Conservation (phyloP, 202 grass and related monocot genomes). For the Panicum virgatum region DNA sequence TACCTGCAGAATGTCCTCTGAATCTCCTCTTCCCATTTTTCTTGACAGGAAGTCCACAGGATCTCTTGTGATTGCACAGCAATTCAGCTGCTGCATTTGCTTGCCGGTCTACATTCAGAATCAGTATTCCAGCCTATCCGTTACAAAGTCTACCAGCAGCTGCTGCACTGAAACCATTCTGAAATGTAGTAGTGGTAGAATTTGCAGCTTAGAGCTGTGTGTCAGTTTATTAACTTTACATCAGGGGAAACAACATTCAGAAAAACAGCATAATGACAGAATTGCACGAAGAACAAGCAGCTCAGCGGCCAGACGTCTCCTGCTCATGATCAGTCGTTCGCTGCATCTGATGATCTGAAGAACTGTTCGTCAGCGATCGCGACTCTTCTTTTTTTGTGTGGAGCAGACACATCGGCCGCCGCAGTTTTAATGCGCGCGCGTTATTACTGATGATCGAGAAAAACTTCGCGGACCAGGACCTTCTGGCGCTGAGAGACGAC, state of each 20-base stretch:
- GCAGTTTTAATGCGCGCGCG: background rate
- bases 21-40: background rate
- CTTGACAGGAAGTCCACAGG: background rate
- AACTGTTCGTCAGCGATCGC: background rate
- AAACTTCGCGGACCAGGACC: constrained; percentile 5
- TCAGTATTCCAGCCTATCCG: background rate
- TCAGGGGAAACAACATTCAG: background rate
- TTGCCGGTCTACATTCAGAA: background rate
- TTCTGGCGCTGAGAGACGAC: constrained; percentile 16
- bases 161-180: background rate
- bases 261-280: background rate
- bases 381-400: background rate
- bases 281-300: background rate
- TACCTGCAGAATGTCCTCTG: background rate
- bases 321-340: background rate
- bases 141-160: background rate
- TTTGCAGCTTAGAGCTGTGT: background rate
- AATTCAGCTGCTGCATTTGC: background rate
- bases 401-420: constrained; percentile 7
- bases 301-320: background rate
- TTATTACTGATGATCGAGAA: background rate
- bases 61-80: background rate
- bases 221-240: background rate
- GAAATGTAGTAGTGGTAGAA: background rate
- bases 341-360: background rate